These are phyloP conservation scores for Plasmodium chabaudi DNA, from an alignment of 169 alveolate species.

Conservation along the genomic window DNA sequence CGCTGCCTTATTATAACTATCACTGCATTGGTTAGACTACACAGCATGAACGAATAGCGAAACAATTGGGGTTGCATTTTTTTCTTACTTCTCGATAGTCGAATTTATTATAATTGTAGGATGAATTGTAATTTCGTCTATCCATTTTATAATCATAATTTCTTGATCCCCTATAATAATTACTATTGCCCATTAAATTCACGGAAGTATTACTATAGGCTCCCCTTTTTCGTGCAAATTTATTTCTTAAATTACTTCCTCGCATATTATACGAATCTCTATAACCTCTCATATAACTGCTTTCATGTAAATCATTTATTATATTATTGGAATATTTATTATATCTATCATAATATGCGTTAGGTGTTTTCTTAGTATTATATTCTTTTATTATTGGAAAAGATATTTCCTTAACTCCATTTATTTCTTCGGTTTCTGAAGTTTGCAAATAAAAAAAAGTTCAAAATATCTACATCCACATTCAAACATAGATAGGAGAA, in stretches of 20 bases:
- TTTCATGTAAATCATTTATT: conserved; percentile 38
- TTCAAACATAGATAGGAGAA: too few relatives aligned
- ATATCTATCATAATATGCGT: conserved; percentile 39
- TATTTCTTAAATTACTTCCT: conserved; percentile 59
- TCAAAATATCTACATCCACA: neutral
- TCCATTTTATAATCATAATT: conserved; percentile 61
- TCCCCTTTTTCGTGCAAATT: conserved; percentile 38
- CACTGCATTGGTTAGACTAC: neutral
- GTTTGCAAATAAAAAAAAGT: neutral
- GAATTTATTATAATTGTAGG: conserved; percentile 44
- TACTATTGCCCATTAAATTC: conserved; percentile 23
- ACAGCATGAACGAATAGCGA: neutral
- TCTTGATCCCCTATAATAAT: conserved; percentile 57
- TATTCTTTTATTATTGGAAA: conserved; percentile 27
- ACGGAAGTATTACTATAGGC: conserved; percentile 39
- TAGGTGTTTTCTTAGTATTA: conserved; percentile 13
- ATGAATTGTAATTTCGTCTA: conserved; percentile 41
- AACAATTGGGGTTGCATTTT: neutral
- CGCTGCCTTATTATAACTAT: too few relatives aligned
- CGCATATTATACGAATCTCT: conserved; percentile 37
- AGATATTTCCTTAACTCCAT: conserved; percentile 14
- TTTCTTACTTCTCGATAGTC: conserved; percentile 52
- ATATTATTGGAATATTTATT: conserved; percentile 17
- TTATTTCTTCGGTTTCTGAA: conserved; percentile 3
- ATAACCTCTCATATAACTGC: conserved; percentile 23